These are phyloP conservation scores for Cutaneotrichosporon sp. DNA, from an alignment of 1,284 basidiomycete species.

Conservation along the genomic window DNA sequence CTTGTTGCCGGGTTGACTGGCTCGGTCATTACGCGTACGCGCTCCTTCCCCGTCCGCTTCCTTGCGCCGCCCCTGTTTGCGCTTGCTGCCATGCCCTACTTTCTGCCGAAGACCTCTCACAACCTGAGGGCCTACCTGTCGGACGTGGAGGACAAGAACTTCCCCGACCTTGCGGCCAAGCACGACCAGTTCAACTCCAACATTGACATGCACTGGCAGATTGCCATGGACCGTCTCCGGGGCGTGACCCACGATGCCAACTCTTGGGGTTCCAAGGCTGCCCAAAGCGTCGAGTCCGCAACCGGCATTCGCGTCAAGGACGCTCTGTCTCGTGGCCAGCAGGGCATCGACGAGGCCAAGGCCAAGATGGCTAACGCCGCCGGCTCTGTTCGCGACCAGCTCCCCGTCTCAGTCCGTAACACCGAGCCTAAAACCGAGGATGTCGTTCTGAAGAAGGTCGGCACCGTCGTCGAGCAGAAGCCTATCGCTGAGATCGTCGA, in stretches of 20 bases:
- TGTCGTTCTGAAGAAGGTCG: conserved; percentile 30
- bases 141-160: conserved; percentile 64
- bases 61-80: conserved; percentile 66
- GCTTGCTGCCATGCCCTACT: conserved; percentile 62
- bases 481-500: conserved; percentile 42
- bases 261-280: conserved; percentile 50
- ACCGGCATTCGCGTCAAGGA: conserved; percentile 69
- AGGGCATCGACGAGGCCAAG: conserved; percentile 12
- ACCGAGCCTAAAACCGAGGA: conserved; percentile 3
- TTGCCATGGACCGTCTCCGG: conserved; percentile 51
- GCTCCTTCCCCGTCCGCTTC: conserved; percentile 60
- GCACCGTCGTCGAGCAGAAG: conserved; percentile 42
- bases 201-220: conserved; percentile 57
- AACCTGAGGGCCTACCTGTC: conserved; percentile 64
- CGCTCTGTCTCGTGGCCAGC: conserved; percentile 52
- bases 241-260: conserved; percentile 43
- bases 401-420: conserved; percentile 5
- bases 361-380: conserved; percentile 10
- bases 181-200: conserved; percentile 65
- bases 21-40: conserved; percentile 74
- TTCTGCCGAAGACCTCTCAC: conserved; percentile 69
- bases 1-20: conserved; percentile 81
- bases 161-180: conserved; percentile 62
- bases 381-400: conserved; percentile 12
- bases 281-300: conserved; percentile 60